A percentile compares a stretch with the other conserved stretches of the same genome.
Conservation (phyloP, 2,329 filamentous ascomycete genomes). For the Trichoderma endophyticum region DNA sequence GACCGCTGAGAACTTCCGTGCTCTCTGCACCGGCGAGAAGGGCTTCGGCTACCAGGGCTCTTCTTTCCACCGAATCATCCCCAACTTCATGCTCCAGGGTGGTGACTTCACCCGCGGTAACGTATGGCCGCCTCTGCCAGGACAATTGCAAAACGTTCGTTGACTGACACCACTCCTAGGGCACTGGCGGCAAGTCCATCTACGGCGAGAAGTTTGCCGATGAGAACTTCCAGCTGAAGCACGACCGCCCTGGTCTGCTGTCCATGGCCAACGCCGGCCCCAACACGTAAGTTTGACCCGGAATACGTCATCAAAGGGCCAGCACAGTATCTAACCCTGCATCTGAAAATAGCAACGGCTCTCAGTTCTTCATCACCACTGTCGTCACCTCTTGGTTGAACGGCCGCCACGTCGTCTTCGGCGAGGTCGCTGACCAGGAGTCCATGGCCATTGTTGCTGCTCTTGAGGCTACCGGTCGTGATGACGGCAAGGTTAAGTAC, state of each 20-base stretch:
- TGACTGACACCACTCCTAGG: conserved; percentile 47
- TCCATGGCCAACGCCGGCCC: conserved; percentile 95
- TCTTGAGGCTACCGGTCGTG: conserved; percentile 58
- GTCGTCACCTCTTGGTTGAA: conserved; percentile 84
- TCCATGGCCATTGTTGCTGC: conserved; percentile 56
- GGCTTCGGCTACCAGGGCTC: conserved; percentile 81
- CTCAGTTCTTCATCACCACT: conserved; percentile 97
- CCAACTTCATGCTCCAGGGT: conserved; percentile 92
- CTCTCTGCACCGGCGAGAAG: conserved; percentile 76
- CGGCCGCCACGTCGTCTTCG: conserved; percentile 81
- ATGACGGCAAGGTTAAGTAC: conserved; percentile 55
- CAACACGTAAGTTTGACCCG: conserved; percentile 66
- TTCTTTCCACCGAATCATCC: conserved; percentile 90
- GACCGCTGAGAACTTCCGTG: conserved; percentile 81
- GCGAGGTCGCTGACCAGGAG: conserved; percentile 59
- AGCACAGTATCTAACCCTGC: background rate
- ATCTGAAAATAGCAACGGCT: conserved; percentile 72
- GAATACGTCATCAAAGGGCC: background rate
- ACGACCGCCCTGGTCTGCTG: conserved; percentile 72
- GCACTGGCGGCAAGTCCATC: conserved; percentile 89
- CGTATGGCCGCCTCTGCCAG: conserved; percentile 52
- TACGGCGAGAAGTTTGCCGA: conserved; percentile 93
- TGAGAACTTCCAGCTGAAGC: conserved; percentile 82
- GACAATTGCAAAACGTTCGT: background rate
- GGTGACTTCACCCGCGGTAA: conserved; percentile 93